Percentiles rank a stretch among this genome's conserved stretches.
Conservation (phyloP, 805 yeast genomes). For the Kodamaea nitidulidarum region DNA sequence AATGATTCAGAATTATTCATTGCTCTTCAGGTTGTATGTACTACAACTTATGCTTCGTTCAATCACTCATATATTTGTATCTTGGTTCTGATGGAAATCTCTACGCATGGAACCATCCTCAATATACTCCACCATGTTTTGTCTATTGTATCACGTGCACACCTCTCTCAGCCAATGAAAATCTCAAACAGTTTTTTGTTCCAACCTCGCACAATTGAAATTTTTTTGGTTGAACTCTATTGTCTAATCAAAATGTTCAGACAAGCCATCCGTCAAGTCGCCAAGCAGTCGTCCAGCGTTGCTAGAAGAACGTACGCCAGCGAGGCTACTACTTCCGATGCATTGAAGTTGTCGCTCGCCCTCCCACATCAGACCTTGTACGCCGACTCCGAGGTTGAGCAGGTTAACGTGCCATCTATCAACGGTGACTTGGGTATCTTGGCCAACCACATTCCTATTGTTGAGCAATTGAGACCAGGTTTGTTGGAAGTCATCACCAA, state of each 20-base stretch:
- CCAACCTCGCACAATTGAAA: slow-evolving; percentile 10
- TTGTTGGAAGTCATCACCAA: slow-evolving; percentile 85
- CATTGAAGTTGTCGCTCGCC: slow-evolving; percentile 82
- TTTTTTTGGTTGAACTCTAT: slow-evolving; percentile 4
- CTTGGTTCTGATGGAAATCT: too few relatives aligned
- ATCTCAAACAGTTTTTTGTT: slow-evolving; percentile 8
- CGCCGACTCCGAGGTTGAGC: slow-evolving; percentile 51
- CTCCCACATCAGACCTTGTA: slow-evolving; percentile 79
- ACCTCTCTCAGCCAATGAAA: slow-evolving; percentile 29
- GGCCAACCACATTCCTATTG: slow-evolving; percentile 96
- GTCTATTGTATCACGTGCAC: not conserved
- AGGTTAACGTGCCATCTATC: slow-evolving; percentile 93
- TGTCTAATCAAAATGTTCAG: slow-evolving; percentile 46
- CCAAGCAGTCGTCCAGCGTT: slow-evolving; percentile 52
- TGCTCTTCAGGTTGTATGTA: too few relatives aligned
- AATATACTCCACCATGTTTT: not conserved
- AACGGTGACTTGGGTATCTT: slow-evolving; percentile 96
- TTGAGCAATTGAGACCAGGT: slow-evolving; percentile 96
- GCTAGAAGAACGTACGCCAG: slow-evolving; percentile 89
- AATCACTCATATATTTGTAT: too few relatives aligned
- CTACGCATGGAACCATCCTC: too few relatives aligned
- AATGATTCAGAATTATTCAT: too few relatives aligned
- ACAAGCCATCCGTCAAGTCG: slow-evolving; percentile 57
- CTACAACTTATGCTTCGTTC: too few relatives aligned
- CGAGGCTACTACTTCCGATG: slow-evolving; percentile 57